A percentile compares a stretch with the other conserved stretches of the same genome.
Evolutionary conservation across 495 filamentous ascomycete species (phyloP).

Genomic region (Aspergillus incahuasiensis): DNA sequence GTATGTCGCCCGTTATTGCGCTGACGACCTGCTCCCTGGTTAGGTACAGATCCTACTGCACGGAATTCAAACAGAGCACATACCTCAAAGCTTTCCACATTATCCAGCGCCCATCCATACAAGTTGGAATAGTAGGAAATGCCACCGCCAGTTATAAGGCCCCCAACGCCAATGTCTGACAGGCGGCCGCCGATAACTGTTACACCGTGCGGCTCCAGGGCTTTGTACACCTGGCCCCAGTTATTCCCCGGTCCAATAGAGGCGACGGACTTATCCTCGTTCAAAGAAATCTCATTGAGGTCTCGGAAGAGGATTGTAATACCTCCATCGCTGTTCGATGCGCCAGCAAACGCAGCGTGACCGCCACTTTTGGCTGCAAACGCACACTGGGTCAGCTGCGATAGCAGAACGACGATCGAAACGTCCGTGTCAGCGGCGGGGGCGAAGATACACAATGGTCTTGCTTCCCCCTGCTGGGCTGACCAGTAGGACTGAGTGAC

Average conservation of each 20-base stretch:
- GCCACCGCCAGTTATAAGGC: slow-evolving; percentile 31
- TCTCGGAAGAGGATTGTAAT: slow-evolving; percentile 20
- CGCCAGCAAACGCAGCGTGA: slow-evolving; percentile 28
- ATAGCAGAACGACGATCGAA: slow-evolving; percentile 18
- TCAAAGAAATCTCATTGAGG: slow-evolving; percentile 8
- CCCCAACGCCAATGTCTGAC: slow-evolving; percentile 33
- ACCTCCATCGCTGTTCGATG: slow-evolving; percentile 26
- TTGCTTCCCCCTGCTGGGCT: slow-evolving; percentile 30
- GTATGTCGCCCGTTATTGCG: slow-evolving; percentile 34
- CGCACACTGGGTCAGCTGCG: slow-evolving; percentile 17
- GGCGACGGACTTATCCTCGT: slow-evolving; percentile 13
- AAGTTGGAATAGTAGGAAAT: slow-evolving; percentile 16
- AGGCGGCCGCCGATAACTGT: slow-evolving; percentile 33
- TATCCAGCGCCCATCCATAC: slow-evolving; percentile 40
- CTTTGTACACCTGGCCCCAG: slow-evolving; percentile 46
- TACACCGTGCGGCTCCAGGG: slow-evolving; percentile 44
- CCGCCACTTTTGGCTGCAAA: slow-evolving; percentile 49
- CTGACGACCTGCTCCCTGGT: slow-evolving; percentile 35
- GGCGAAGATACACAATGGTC: slow-evolving; percentile 25
- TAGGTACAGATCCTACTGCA: slow-evolving; percentile 25
- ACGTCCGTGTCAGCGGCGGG: slow-evolving; percentile 21
- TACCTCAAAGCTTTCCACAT: slow-evolving; percentile 25
- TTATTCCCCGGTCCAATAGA: slow-evolving; percentile 29
- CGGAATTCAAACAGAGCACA: slow-evolving; percentile 2
- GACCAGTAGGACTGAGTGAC: slow-evolving; percentile 45